Evolutionary conservation across 2,329 filamentous ascomycete genomes (phyloP).

Genomic region (Alternaria tenuissima): DNA sequence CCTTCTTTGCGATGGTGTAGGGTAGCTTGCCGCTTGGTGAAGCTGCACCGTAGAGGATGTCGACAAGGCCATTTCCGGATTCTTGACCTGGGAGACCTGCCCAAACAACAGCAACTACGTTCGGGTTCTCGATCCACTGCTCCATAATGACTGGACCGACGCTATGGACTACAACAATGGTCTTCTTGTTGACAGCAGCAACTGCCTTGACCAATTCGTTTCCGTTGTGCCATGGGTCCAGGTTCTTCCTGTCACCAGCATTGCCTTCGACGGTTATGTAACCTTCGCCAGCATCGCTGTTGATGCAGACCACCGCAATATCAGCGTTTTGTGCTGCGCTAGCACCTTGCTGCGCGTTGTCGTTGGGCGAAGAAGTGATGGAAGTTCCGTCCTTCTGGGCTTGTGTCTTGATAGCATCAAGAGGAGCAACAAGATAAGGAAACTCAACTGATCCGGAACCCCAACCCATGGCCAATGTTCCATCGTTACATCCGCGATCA

Average conservation of each 20-base stretch:
- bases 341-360: constrained; percentile 49
- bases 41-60: constrained; percentile 56
- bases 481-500: constrained; percentile 70
- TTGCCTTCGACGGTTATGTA: constrained; percentile 58
- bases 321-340: constrained; percentile 49
- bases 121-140: constrained; percentile 46
- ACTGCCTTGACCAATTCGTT: constrained; percentile 53
- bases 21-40: constrained; percentile 65
- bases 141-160: constrained; percentile 51
- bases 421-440: constrained; percentile 55
- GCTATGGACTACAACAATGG: constrained; percentile 51
- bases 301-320: constrained; percentile 59
- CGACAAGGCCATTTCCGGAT: constrained; percentile 56
- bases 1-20: constrained; percentile 54
- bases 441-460: constrained; percentile 64
- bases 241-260: constrained; percentile 58
- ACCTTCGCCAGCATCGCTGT: constrained; percentile 58
- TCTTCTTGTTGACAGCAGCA: constrained; percentile 48
- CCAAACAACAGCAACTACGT: constrained; percentile 52
- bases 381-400: constrained; percentile 50
- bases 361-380: constrained; percentile 50
- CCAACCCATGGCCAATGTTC: constrained; percentile 74
- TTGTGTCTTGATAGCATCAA: constrained; percentile 53
- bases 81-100: constrained; percentile 51
- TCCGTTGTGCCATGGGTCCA: constrained; percentile 58